Evolutionary conservation across 352 stramenopile species (phyloP), one percentile per base, ranked within the genome.

Genomic region (Globisporangium mamillatum): DNA sequence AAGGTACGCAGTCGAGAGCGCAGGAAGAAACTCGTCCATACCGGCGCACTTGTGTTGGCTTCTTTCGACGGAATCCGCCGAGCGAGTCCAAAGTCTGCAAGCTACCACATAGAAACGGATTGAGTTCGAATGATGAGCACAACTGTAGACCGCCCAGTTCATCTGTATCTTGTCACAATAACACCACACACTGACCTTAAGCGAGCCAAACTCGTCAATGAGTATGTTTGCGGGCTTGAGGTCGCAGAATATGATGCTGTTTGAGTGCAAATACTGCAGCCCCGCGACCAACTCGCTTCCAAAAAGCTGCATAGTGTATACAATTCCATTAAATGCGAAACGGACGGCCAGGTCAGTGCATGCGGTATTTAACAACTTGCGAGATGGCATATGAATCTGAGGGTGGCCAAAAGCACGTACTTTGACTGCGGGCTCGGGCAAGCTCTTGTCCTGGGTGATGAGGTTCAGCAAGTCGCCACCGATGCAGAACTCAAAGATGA

Each of bases 401-500:
- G 22, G 18, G 10, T 4, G 2, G 10, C 16, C 16, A 14, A 24
- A 3, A 24, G 48, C 5, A 55, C 54, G 66, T 20, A 97, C 86
- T 65, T 87, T 77, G 20, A 97, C 79, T 0, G 90, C 78, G 0
- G 74, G 46, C 63, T 97, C 88, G 0, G 93, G 92, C n/a, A 98
- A 69, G 25, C 76, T 76, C 64, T 89, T 90, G 73, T 95, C 87
- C 71, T 97, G 89, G 25, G 90, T 94, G 64, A 98, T 91, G 67
- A 98, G 79, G 38, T 95, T 95, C 57, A 96, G 80, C 68, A 98
- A 75, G 70, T 97, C 89, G 50, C 91, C 91, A 56, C 93, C 93
- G 62, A 97, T 97, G 64, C 92, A 98, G 77, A 92, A 98, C 80
- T 98, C 93, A 29, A 98, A 83, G 69, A 98, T 98, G 67, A 98